Percentiles rank a stretch among this genome's conserved stretches.
Evolutionary conservation across 306 rosid species (phyloP).

Genomic region (Vigna reflexopilosa): DNA sequence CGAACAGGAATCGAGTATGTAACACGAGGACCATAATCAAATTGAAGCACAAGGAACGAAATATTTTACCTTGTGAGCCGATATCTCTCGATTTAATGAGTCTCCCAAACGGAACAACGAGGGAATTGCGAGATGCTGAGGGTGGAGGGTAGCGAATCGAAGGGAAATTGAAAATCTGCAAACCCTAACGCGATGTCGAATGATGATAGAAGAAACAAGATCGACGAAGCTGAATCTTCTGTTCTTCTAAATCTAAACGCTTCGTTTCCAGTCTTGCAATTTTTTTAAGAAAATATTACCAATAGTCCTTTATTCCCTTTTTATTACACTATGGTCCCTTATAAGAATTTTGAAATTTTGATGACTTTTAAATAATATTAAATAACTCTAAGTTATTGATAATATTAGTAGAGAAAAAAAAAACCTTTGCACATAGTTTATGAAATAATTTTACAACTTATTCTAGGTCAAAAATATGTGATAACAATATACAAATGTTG

Average conservation of each 20-base stretch:
- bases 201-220: constrained; percentile 48
- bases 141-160: not conserved
- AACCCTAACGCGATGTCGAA: constrained; percentile 46
- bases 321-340: not conserved
- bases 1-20: not conserved
- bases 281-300: not conserved
- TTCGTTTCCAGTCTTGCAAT: constrained; percentile 47
- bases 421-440: no score
- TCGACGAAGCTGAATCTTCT: constrained; percentile 41
- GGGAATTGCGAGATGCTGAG: constrained; percentile 23
- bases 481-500: no score
- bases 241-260: constrained; percentile 46
- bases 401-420: no score
- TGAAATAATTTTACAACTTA: no score
- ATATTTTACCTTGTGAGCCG: constrained; percentile 2
- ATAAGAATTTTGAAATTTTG: not conserved
- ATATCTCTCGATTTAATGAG: not conserved
- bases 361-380: not conserved
- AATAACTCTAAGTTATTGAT: not conserved
- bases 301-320: constrained; percentile 1
- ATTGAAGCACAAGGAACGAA: not conserved
- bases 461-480: no score
- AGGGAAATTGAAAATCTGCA: constrained; percentile 43
- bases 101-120: not conserved
- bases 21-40: constrained; percentile 23